Percentiles rank a stretch among this genome's conserved stretches.
Evolutionary conservation across 2,329 filamentous ascomycete genomes (phyloP).

Genomic region (Emergomyces orientalis): DNA sequence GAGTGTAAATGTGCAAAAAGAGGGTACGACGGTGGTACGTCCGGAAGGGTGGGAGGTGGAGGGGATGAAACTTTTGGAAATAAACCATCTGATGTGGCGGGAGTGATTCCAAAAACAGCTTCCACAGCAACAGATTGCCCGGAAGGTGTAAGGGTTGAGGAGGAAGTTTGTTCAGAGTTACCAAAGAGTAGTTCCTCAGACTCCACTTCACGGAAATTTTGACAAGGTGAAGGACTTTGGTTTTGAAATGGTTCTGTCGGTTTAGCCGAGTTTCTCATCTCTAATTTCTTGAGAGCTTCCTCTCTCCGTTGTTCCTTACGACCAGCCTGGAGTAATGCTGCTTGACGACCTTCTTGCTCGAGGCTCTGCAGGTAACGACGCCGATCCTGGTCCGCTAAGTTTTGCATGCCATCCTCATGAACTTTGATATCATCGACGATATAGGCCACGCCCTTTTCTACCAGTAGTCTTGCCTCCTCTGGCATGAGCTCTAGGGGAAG

Average conservation of each 20-base stretch:
- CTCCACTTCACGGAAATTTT: conserved; percentile 7
- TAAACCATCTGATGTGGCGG: conserved; percentile 42
- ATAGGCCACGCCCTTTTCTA: conserved; percentile 66
- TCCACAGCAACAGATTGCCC: conserved; percentile 15
- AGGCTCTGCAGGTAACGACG: conserved; percentile 52
- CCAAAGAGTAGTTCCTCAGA: conserved; percentile 12
- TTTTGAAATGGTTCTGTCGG: conserved; percentile 13
- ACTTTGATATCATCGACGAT: conserved; percentile 68
- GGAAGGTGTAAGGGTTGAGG: conserved; percentile 8
- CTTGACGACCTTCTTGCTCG: conserved; percentile 46
- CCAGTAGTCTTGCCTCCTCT: conserved; percentile 75
- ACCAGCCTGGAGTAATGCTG: conserved; percentile 38
- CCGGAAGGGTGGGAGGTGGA: conserved; percentile 23
- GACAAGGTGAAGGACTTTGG: conserved; percentile 12
- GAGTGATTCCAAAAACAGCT: conserved; percentile 36
- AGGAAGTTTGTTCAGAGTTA: conserved; percentile 1
- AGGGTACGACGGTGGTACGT: conserved; percentile 51
- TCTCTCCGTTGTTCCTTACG: conserved; percentile 44
- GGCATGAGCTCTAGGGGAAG: conserved; percentile 82
- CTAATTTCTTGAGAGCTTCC: conserved; percentile 43
- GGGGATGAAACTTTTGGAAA: conserved; percentile 25
- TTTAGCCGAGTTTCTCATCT: conserved; percentile 27
- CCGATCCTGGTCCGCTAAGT: conserved; percentile 49
- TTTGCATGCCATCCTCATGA: conserved; percentile 57
- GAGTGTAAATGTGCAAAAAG: conserved; percentile 73